Conservation (phyloP, 176 grass and related monocot genomes). For the Ensete ventricosum region DNA sequence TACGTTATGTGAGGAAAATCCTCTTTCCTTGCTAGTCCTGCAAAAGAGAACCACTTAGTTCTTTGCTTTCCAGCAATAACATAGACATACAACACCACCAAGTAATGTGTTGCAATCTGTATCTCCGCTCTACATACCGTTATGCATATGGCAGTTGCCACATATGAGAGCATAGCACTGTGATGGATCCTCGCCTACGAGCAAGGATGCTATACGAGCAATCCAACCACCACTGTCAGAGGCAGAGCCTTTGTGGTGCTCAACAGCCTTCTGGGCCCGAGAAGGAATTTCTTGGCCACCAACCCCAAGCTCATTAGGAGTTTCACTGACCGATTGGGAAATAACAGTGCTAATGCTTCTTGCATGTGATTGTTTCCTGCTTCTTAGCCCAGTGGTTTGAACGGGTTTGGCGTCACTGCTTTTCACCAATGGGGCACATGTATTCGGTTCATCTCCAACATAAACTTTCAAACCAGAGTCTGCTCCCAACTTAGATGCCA, state of each 20-base stretch:
- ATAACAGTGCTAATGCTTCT: background rate
- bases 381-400: slow-evolving; percentile 32
- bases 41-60: background rate
- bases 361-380: slow-evolving; percentile 16
- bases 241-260: slow-evolving; percentile 11
- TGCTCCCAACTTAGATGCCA: slow-evolving; percentile 80
- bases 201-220: slow-evolving; percentile 14
- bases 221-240: background rate
- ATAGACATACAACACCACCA: background rate
- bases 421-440: slow-evolving; percentile 32
- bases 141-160: slow-evolving; percentile 21
- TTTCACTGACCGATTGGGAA: background rate
- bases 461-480: slow-evolving; percentile 75
- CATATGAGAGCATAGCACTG: slow-evolving; percentile 14
- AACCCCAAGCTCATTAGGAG: background rate
- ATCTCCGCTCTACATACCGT: background rate
- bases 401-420: slow-evolving; percentile 46
- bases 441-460: slow-evolving; percentile 51
- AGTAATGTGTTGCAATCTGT: too few species aligned
- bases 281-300: background rate
- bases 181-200: slow-evolving; percentile 10
- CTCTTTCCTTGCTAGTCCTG: slow-evolving; percentile 17
- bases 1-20: slow-evolving; percentile 17
- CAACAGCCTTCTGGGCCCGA: background rate
- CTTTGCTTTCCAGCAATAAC: background rate